phyloP scores from a whole-genome alignment of 1,284 basidiomycete species.

The Fistulinella cinereoalba region DNA sequence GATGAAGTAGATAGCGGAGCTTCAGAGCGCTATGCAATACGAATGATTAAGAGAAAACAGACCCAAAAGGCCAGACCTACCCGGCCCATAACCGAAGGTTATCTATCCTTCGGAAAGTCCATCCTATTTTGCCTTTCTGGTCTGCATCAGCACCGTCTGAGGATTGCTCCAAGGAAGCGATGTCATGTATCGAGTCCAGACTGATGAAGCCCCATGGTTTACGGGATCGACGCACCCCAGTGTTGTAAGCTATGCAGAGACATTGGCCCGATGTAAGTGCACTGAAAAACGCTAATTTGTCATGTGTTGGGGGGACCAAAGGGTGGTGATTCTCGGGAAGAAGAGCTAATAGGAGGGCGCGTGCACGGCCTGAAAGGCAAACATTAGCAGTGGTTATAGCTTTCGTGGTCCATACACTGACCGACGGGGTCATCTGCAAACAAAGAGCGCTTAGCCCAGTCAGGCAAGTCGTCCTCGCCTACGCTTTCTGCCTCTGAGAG shows the following conservation, averaged over 20 bases:
- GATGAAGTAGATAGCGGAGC: conserved; percentile 72
- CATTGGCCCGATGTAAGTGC: conserved; percentile 74
- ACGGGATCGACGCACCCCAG: conserved; percentile 71
- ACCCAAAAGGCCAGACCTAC: conserved; percentile 41
- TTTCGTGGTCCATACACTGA: too few relatives aligned
- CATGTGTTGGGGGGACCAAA: conserved; percentile 41
- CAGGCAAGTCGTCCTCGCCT: conserved; percentile 52
- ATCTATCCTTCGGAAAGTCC: conserved; percentile 82
- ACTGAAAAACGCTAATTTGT: conserved; percentile 47
- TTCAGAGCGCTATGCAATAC: conserved; percentile 63
- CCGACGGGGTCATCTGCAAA: conserved; percentile 59
- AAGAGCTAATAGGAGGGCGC: conserved; percentile 49
- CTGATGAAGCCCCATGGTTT: conserved; percentile 88
- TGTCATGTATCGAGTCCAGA: conserved; percentile 74
- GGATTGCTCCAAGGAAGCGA: conserved; percentile 57
- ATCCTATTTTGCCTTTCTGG: conserved; percentile 45
- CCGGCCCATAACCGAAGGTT: conserved; percentile 81
- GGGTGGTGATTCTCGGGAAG: conserved; percentile 47
- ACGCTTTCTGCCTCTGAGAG: conserved; percentile 50
- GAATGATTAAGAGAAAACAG: not conserved
- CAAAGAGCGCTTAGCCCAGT: conserved; percentile 63
- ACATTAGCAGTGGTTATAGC: too few relatives aligned
- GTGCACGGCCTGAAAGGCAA: conserved; percentile 50
- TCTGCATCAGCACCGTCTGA: conserved; percentile 38
- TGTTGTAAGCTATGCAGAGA: conserved; percentile 78